Conservation (phyloP, 1,284 basidiomycete species). For the Heterobasidion irregulare region DNA sequence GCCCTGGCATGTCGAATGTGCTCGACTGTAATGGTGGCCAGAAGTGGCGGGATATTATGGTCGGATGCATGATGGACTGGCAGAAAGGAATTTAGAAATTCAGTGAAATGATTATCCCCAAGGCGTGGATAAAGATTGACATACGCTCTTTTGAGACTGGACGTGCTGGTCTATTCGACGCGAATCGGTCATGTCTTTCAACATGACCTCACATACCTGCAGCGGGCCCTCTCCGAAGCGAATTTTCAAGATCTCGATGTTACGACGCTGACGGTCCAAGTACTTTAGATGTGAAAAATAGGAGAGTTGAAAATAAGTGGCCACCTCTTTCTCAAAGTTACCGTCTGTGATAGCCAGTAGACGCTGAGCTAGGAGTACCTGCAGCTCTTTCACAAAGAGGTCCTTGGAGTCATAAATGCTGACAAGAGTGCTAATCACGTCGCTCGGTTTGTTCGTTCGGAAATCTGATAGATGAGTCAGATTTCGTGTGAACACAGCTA, state of each 20-base stretch:
- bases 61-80: constrained; percentile 72
- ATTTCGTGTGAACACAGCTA: not conserved
- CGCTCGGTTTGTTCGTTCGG: constrained; percentile 75
- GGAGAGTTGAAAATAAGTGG: too few species aligned
- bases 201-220: constrained; percentile 94
- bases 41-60: constrained; percentile 87
- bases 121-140: not conserved
- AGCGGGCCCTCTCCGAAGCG: constrained; percentile 87
- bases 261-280: constrained; percentile 54
- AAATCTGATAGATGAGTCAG: constrained; percentile 50
- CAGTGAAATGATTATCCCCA: too few species aligned
- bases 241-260: constrained; percentile 88
- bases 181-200: constrained; percentile 92
- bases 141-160: constrained; percentile 52
- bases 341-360: constrained; percentile 76
- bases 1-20: constrained; percentile 73
- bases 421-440: constrained; percentile 90
- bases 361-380: constrained; percentile 79
- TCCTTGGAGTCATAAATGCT: constrained; percentile 95
- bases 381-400: constrained; percentile 89
- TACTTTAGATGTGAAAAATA: not conserved
- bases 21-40: constrained; percentile 81
- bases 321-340: constrained; percentile 66
- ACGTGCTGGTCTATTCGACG: constrained; percentile 80
- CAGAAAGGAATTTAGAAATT: constrained; percentile 1